Evolutionary conservation across 345 rosid genomes (phyloP).

Genomic region (Salix exigua): DNA sequence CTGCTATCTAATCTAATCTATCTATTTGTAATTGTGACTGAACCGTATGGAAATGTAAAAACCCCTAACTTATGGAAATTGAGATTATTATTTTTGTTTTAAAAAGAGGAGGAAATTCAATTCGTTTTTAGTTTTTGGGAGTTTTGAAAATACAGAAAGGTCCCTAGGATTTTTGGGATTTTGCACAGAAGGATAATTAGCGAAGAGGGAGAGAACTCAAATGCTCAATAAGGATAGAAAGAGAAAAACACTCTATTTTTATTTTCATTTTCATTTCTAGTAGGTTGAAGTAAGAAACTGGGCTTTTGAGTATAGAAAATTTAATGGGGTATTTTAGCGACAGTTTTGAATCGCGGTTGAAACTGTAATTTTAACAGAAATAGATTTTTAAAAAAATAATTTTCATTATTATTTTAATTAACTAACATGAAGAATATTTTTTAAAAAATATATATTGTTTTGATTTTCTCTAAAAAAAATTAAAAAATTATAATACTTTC

Average conservation of each 20-base stretch:
- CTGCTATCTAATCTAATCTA: neutral
- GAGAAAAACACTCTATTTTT: neutral
- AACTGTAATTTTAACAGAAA: no score
- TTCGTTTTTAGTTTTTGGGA: neutral
- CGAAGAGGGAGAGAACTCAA: neutral
- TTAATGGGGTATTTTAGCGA: neutral
- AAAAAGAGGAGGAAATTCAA: neutral
- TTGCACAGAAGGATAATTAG: constrained; percentile 9
- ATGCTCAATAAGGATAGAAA: neutral
- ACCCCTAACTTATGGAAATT: neutral
- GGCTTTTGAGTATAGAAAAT: neutral
- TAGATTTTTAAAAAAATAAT: no score
- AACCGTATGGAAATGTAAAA: neutral
- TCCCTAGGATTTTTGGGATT: neutral
- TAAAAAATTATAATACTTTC: no score
- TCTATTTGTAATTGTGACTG: neutral
- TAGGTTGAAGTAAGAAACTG: neutral
- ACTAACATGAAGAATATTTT: no score
- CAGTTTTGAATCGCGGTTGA: no score
- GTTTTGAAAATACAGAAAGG: neutral
- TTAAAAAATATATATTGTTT: no score
- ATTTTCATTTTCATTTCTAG: neutral
- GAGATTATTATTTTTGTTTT: neutral
- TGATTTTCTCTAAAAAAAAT: no score
- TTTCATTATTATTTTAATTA: no score